These are phyloP conservation scores for Aphanocladium album DNA, from an alignment of 2,329 filamentous ascomycete species.

Conservation along the genomic window DNA sequence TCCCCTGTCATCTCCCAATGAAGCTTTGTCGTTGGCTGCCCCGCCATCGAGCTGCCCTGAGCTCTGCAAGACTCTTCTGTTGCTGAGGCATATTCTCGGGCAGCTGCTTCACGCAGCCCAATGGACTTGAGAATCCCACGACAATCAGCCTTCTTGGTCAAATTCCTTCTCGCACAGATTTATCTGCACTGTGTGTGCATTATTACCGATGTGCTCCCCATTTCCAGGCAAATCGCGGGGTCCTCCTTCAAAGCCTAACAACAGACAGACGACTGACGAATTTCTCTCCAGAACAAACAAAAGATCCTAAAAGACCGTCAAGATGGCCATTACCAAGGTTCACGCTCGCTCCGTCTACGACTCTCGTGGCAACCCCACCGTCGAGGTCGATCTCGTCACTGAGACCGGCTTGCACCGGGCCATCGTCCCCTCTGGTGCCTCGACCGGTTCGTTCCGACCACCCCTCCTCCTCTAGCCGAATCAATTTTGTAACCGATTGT, in stretches of 20 bases:
- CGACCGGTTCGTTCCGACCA: constrained; percentile 64
- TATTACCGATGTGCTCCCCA: background rate
- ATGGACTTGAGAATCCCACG: no score
- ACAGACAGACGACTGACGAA: background rate
- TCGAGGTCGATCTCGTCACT: constrained; percentile 95
- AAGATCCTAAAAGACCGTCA: constrained; percentile 32
- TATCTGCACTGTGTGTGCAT: background rate
- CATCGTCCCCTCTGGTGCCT: constrained; percentile 95
- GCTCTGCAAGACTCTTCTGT: background rate
- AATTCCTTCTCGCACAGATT: background rate
- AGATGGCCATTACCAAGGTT: constrained; percentile 86
- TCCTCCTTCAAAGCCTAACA: background rate
- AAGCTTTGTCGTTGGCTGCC: background rate
- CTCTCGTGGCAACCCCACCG: constrained; percentile 96
- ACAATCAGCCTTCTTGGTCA: background rate
- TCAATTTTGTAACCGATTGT: constrained; percentile 25
- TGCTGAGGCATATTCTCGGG: constrained; percentile 21
- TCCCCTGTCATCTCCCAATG: constrained; percentile 11
- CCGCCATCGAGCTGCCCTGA: background rate
- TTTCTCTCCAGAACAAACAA: background rate
- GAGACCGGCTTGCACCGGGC: constrained; percentile 95
- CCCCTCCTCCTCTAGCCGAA: constrained; percentile 17
- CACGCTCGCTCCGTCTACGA: constrained; percentile 96
- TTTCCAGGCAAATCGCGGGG: background rate
- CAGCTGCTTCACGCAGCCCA: background rate